Evolutionary conservation across 371 early-diverging fungal genomes (phyloP).

Genomic region (Capniomyces stellatus): DNA sequence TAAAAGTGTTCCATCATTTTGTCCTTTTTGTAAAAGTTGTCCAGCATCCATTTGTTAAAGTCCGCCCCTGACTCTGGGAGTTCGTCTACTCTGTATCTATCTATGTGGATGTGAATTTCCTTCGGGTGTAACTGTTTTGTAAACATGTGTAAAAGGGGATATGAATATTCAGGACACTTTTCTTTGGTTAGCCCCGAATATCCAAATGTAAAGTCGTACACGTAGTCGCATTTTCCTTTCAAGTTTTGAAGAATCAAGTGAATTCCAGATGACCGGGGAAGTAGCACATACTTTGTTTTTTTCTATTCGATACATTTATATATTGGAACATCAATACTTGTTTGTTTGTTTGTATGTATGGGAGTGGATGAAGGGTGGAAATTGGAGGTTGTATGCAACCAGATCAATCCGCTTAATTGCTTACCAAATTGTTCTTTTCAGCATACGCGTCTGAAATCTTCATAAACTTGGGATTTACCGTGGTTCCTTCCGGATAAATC

Average conservation of each 20-base stretch:
- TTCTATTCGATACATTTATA: no score
- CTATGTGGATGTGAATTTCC: neutral
- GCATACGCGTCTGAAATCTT: neutral
- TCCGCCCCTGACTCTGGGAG: neutral
- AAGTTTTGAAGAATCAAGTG: neutral
- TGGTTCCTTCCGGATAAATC: neutral
- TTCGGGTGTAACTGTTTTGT: neutral
- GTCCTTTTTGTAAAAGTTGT: neutral
- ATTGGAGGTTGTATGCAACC: no score
- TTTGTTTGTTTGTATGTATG: neutral
- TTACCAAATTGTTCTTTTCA: neutral
- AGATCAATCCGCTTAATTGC: neutral
- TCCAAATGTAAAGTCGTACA: neutral
- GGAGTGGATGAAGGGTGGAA: neutral
- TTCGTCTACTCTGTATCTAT: neutral
- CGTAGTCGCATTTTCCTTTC: neutral
- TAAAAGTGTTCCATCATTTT: neutral
- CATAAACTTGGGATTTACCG: constrained; percentile 1
- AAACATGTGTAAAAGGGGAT: neutral
- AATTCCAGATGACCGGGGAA: neutral
- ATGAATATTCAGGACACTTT: neutral
- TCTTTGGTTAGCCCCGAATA: neutral
- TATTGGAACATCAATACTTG: neutral
- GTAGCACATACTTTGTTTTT: neutral
- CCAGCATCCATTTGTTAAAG: neutral